These are phyloP conservation scores for Ophiosphaerella korrae DNA, from an alignment of 2,329 filamentous ascomycete species.

Conservation along the genomic window DNA sequence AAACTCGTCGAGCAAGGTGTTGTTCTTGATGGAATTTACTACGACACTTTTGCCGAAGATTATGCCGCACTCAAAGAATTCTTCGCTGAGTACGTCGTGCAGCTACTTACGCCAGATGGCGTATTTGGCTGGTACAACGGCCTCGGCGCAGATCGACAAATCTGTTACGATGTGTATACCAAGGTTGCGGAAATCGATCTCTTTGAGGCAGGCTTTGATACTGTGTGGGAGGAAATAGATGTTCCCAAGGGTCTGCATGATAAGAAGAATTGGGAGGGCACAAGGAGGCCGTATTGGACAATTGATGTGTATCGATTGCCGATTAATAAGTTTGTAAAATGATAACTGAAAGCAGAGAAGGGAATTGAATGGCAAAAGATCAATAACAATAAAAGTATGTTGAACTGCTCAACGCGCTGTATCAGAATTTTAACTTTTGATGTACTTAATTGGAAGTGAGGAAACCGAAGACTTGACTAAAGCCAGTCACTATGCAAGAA, in stretches of 20 bases:
- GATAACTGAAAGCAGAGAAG: not conserved
- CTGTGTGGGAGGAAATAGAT: slow-evolving; percentile 43
- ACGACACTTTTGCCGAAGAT: slow-evolving; percentile 47
- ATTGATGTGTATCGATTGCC: slow-evolving; percentile 44
- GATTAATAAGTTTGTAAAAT: slow-evolving; percentile 44
- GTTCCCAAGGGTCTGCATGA: slow-evolving; percentile 40
- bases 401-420: too few species aligned
- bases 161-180: slow-evolving; percentile 49
- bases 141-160: slow-evolving; percentile 45
- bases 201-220: slow-evolving; percentile 44
- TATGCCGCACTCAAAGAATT: slow-evolving; percentile 46
- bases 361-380: not conserved
- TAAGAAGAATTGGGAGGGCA: slow-evolving; percentile 44
- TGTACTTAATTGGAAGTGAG: not conserved
- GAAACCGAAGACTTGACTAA: too few species aligned
- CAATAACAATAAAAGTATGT: not conserved
- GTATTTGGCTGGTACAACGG: slow-evolving; percentile 48
- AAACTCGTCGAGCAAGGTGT: slow-evolving; percentile 69
- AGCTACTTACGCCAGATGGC: slow-evolving; percentile 38
- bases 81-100: slow-evolving; percentile 44
- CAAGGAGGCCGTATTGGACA: slow-evolving; percentile 44
- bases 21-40: slow-evolving; percentile 72
- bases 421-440: too few species aligned
- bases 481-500: too few species aligned
- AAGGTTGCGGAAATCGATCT: slow-evolving; percentile 47